phyloP scores from a whole-genome alignment of 768 basidiomycete species.

The Mycena venus region DNA sequence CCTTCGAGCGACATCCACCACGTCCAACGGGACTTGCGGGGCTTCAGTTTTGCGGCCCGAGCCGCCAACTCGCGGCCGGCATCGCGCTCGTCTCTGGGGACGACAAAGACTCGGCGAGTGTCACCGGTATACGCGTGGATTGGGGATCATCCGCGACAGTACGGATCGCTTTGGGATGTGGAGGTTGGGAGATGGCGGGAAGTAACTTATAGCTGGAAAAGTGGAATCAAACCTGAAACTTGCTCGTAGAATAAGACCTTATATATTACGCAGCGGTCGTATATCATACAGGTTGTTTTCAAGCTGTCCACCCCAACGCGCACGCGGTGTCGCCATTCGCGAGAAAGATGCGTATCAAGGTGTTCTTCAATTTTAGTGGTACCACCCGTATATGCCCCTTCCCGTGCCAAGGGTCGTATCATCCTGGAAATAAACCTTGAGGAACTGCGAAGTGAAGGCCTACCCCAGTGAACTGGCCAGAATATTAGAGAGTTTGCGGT shows the following conservation, averaged over 20 bases:
- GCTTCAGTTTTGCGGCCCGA: background rate
- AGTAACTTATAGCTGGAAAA: background rate
- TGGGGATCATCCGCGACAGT: background rate
- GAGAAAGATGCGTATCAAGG: too few relatives aligned
- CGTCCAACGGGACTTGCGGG: conserved; percentile 2
- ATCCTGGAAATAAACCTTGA: too few relatives aligned
- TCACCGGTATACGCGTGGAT: background rate
- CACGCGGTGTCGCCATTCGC: too few relatives aligned
- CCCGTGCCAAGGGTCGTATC: too few relatives aligned
- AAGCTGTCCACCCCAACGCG: too few relatives aligned
- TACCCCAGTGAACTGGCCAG: too few relatives aligned
- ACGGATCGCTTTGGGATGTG: background rate
- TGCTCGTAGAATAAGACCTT: background rate
- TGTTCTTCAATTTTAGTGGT: too few relatives aligned
- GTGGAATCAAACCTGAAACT: background rate
- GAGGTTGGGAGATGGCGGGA: background rate
- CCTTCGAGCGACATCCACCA: conserved; percentile 8
- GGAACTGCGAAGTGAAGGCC: too few relatives aligned
- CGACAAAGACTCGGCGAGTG: background rate
- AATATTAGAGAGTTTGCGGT: too few relatives aligned
- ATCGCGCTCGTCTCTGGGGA: conserved; percentile 20
- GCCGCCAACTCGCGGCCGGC: background rate
- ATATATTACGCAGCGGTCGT: too few relatives aligned
- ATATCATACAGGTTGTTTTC: too few relatives aligned
- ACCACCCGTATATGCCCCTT: too few relatives aligned